phyloP scores from a whole-genome alignment of 1,139 yeast genomes.

The Hyphopichia buzzinii region DNA sequence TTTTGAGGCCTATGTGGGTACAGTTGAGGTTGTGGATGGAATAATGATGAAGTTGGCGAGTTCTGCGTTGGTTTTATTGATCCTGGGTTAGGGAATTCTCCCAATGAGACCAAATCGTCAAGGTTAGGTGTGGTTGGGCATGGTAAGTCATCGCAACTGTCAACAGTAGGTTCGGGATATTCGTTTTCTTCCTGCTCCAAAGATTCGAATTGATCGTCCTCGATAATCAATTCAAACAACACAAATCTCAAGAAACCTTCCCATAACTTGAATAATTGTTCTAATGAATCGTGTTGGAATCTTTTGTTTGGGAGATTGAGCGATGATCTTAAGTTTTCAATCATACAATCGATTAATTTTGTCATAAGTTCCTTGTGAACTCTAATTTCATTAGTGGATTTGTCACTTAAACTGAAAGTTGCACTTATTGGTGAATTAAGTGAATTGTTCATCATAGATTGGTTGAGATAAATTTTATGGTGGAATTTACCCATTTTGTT shows the following conservation, averaged over 20 bases:
- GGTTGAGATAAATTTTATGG: slow-evolving; percentile 13
- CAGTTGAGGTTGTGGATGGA: slow-evolving; percentile 1
- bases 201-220: background rate
- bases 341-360: slow-evolving; percentile 13
- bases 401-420: background rate
- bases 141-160: background rate
- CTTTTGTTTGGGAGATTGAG: slow-evolving; percentile 3
- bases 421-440: slow-evolving; percentile 3
- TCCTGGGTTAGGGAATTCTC: background rate
- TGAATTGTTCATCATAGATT: slow-evolving; percentile 3
- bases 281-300: background rate
- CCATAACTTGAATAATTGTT: slow-evolving; percentile 16
- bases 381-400: background rate
- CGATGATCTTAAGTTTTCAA: slow-evolving; percentile 13
- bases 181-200: background rate
- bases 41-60: background rate
- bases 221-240: slow-evolving; percentile 9
- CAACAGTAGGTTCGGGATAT: slow-evolving; percentile 4
- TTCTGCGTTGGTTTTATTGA: background rate
- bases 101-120: background rate
- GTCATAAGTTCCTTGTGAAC: slow-evolving; percentile 11
- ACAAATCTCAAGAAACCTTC: slow-evolving; percentile 15
- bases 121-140: background rate
- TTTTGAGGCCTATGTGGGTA: background rate
- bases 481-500: slow-evolving; percentile 22